Conservation (phyloP, 2,329 filamentous ascomycete genomes). For the Fusarium keratoplasticum region DNA sequence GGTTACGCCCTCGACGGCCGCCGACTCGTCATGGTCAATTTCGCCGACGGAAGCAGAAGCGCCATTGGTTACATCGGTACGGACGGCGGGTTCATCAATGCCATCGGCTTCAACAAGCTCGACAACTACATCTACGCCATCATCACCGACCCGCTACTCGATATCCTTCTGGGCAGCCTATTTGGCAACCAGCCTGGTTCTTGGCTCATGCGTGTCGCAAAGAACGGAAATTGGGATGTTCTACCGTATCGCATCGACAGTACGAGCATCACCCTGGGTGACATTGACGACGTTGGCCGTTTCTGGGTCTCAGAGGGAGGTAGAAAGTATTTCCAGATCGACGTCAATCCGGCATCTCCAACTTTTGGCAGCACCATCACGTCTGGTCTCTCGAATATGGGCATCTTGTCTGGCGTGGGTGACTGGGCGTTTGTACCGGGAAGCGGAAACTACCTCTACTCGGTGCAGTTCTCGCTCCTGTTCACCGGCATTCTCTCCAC, state of each 20-base stretch:
- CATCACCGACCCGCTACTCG: not conserved
- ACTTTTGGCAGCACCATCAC: constrained; percentile 5
- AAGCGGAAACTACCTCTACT: constrained; percentile 29
- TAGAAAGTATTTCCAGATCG: constrained; percentile 21
- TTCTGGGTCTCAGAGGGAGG: constrained; percentile 24
- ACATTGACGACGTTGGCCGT: constrained; percentile 21
- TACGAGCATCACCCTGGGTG: constrained; percentile 23
- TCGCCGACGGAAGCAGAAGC: constrained; percentile 1
- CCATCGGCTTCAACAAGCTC: constrained; percentile 35
- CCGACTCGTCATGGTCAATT: constrained; percentile 16
- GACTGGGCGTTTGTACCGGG: constrained; percentile 37
- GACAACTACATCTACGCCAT: constrained; percentile 42
- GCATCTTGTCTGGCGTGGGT: not conserved
- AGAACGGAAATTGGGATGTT: constrained; percentile 4
- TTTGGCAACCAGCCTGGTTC: constrained; percentile 4
- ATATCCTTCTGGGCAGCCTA: fast-evolving
- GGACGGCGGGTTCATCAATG: constrained; percentile 13
- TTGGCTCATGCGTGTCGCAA: constrained; percentile 27
- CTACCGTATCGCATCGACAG: not conserved
- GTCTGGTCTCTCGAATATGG: not conserved
- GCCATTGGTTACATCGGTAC: constrained; percentile 1
- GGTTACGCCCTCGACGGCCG: constrained; percentile 22
- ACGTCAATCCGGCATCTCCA: not conserved
- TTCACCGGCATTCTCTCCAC: not conserved
- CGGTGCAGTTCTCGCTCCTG: constrained; percentile 14